phyloP scores from a whole-genome alignment of 2,329 filamentous ascomycete genomes.

The Plectosphaerella cucumerina region DNA sequence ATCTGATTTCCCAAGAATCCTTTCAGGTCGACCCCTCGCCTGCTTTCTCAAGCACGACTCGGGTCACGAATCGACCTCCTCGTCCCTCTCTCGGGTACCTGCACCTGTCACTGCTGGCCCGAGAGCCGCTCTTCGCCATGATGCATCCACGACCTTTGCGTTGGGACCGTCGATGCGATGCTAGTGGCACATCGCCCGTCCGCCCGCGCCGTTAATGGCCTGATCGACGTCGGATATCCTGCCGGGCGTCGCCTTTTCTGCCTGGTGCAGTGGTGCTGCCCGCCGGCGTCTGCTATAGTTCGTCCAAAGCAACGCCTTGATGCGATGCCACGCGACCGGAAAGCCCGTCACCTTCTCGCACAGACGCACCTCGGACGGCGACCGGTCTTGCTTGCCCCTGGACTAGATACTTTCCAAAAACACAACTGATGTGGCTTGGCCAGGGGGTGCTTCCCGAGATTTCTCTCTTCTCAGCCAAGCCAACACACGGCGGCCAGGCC shows the following conservation, averaged over 20 bases:
- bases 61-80: background rate
- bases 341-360: background rate
- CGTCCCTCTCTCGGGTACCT: background rate
- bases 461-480: background rate
- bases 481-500: no score
- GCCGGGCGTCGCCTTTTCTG: no score
- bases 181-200: background rate
- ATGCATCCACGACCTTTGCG: no score
- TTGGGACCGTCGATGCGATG: background rate
- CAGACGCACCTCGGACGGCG: background rate
- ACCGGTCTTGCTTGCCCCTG: background rate
- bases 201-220: background rate
- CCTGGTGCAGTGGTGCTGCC: no score
- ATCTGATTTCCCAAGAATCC: background rate
- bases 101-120: background rate
- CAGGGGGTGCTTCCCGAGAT: background rate
- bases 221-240: background rate
- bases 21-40: background rate
- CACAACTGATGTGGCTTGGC: background rate
- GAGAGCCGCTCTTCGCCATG: no score
- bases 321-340: background rate
- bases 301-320: background rate
- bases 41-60: background rate
- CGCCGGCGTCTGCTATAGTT: background rate
- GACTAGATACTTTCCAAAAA: background rate